A percentile compares a stretch with the other conserved stretches of the same genome.
Conservation (phyloP, 495 filamentous ascomycete genomes). For the Chaetomium cochliodes region DNA sequence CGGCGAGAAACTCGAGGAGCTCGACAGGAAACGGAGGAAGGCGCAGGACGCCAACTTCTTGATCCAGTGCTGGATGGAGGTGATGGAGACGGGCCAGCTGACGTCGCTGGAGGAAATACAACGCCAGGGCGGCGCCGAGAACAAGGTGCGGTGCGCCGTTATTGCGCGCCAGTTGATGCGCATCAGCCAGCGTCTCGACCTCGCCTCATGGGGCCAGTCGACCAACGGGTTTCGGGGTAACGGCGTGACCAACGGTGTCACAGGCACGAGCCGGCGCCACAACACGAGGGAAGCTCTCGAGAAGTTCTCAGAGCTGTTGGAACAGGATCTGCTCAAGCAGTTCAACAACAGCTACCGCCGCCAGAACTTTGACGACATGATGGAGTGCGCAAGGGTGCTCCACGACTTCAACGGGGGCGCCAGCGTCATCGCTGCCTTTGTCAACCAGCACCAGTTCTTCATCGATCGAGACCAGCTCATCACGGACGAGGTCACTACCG, state of each 20-base stretch:
- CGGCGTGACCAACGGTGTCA: constrained; percentile 52
- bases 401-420: constrained; percentile 94
- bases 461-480: constrained; percentile 88
- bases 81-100: constrained; percentile 79
- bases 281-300: constrained; percentile 91
- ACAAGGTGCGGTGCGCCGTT: constrained; percentile 82
- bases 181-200: constrained; percentile 82
- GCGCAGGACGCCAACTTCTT: constrained; percentile 92
- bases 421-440: constrained; percentile 90
- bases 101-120: constrained; percentile 77
- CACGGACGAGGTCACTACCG: constrained; percentile 80
- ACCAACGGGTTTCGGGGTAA: constrained; percentile 54
- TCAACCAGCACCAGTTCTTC: constrained; percentile 99
- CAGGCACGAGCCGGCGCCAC: constrained; percentile 41
- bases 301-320: constrained; percentile 91
- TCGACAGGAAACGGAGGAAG: constrained; percentile 85
- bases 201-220: constrained; percentile 64
- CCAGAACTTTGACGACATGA: constrained; percentile 95
- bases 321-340: constrained; percentile 91
- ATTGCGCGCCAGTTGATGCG: constrained; percentile 85
- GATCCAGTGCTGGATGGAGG: constrained; percentile 93
- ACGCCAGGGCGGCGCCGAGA: constrained; percentile 73
- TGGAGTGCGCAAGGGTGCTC: constrained; percentile 87
- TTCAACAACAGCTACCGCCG: constrained; percentile 95
- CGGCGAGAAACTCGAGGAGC: constrained; percentile 85